Evolutionary conservation across 169 alveolate genomes (phyloP), one percentile per base, ranked within the genome.

Genomic region (Perkinsus marinus): DNA sequence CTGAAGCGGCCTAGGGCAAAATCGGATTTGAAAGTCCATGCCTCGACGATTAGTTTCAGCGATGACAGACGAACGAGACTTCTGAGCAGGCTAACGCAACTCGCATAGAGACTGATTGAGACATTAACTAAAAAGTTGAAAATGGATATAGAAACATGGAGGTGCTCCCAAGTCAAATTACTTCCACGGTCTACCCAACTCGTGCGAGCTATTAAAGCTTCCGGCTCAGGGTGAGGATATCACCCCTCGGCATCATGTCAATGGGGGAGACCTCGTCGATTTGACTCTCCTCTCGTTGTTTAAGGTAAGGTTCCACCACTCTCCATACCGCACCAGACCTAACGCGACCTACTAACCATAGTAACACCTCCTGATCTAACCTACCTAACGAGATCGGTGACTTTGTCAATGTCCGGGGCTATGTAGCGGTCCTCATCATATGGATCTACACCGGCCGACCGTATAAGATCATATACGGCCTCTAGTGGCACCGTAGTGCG

Each of bases 401-500:
- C 79, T 26, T 57, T 57, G 34, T 57, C 79, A 6, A 57, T 57
- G 79, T 57, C 79, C 0, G 79, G 79, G 7, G 79, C 79, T 2
- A 57, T 2, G 34, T 57, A 57, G 34, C 79, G 79, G 22, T 57
- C 79, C 34, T 57, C 37, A 26, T 57, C 79, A 16, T 57, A 57
- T 2, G 79, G 79, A 13, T 57, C 34, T 5, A 57, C 79, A 16
- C 79, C 79, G 34, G 79, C 26, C 79, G 79, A 57, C 22, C 90
- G 89, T 0, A 47, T 92, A 0, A 46, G 68, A 0, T 39, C 30
- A 47, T 89, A 89, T 0, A 91, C 93, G 17, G 47, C 90, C 90
- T 91, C 93, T 6, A 91, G 39, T 0, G 93, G 91, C 9, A 39
- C 93, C 9, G 91, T 41, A 22, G 92, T 41, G 36, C 68, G 89